Evolutionary conservation across 163 green algal genomes (phyloP), one percentile per base, ranked within the genome.

Genomic region (Volvox carteri): DNA sequence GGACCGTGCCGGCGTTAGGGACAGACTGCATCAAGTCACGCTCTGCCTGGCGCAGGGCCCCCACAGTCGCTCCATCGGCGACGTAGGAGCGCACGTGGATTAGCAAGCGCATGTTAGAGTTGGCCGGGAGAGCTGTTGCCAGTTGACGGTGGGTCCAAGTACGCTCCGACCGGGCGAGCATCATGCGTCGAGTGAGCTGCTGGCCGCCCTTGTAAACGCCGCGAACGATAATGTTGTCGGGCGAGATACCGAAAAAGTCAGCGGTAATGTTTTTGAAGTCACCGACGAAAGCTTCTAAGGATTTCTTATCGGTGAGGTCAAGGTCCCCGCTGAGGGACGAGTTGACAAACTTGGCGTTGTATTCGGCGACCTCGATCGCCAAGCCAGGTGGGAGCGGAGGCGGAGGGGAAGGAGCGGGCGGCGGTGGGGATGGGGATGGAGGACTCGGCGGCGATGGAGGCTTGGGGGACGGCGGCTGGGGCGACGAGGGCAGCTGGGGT

Each of bases 291-390:
- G 25, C 7, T 4, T 60, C 19, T 19, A 85, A 19, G 37, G 78
- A 75, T 14, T 4, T 25, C 48, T 75, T 5, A 37, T 28, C 30
- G 6, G 78, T 85, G 5, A 85, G 28, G 41, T 85, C 25, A 4
- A 85, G 78, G 37, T 85, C 41, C 37, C 54, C 54, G 8, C 39
- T 74, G 25, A 85, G 54, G 52, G 37, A 56, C 9, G 78, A 54
- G 39, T 85, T 74, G 39, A 74, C 78, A 41, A 85, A 85, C 9
- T 54, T 74, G 42, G 78, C 78, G 54, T 11, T 56, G 78, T 85
- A 85, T 1, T 85, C 37, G 9, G 56, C 21, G 18, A 74, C 35
- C 78, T 42, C 39, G 39, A 74, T 5, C 11, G 37, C 56, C 12
- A 85, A 9, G 56, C 78, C 78, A n/a, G 78, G 78, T n/a, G 78